These are phyloP conservation scores for Amaranthus tricolor DNA, from an alignment of 179 eudicot species.

Conservation along the genomic window DNA sequence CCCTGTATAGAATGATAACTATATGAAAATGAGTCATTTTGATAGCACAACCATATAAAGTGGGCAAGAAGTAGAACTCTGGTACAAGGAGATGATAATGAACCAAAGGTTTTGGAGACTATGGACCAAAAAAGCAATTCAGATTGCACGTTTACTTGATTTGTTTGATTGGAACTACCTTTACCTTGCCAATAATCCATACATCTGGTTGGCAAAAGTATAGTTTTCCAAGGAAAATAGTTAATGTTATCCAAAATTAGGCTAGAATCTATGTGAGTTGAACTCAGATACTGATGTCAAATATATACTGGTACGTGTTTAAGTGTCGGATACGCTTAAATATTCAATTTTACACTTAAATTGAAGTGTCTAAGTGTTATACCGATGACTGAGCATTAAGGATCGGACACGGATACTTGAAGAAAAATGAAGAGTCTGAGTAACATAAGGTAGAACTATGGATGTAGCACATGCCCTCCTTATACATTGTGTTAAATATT, in stretches of 20 bases:
- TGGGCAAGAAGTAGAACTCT: background rate
- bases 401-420: too few species aligned
- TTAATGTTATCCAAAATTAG: background rate
- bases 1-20: too few species aligned
- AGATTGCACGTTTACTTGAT: background rate
- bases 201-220: conserved; percentile 8
- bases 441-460: too few species aligned
- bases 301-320: too few species aligned
- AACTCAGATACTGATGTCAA: too few species aligned
- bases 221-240: background rate
- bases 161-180: background rate
- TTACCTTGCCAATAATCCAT: conserved; percentile 3
- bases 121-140: background rate
- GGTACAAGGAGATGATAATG: background rate
- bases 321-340: too few species aligned
- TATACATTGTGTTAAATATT: too few species aligned
- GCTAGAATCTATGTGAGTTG: background rate
- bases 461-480: too few species aligned
- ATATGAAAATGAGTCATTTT: background rate
- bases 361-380: too few species aligned
- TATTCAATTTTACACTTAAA: too few species aligned
- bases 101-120: background rate
- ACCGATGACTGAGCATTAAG: too few species aligned
- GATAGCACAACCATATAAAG: background rate
- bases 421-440: too few species aligned